Evolutionary conservation across 306 rosid species (phyloP), one percentile per base, ranked within the genome.

Genomic region (Quercus ilex): DNA sequence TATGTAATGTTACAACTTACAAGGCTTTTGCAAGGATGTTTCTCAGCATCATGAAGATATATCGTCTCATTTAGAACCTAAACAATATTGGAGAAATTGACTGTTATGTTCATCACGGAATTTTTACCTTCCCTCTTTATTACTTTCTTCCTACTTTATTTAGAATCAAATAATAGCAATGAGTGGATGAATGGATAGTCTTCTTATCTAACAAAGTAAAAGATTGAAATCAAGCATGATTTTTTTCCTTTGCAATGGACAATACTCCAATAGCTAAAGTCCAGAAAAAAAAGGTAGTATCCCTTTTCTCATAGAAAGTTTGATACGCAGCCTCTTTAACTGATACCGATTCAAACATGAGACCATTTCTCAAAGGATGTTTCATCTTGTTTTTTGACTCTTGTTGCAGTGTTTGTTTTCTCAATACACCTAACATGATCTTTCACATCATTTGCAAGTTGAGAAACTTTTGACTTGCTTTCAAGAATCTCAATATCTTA

Each of bases 41-140:
- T 41, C 3, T 20, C 23, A 41, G 25, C 26, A 10, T 5, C 31
- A 4, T 11, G 25, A 4, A n/a, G 56, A n/a, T 15, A n/a, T n/a
- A 33, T 68, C 4, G 26, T 68, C 3, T 35, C 26, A 33, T 33
- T n/a, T 67, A 67, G 72, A 19, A 20, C 6, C 3, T 9, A 67
- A 67, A 19, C 52, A 70, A 70, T 71, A 79, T 79, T 73, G 53
- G 71, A 85, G 74, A 81, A 83, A 81, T 74, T 78, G 31, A 1
- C 7, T 55, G 80, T 74, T 80, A 65, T 70, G n/a, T 77, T 81
- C 93, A 58, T 57, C 70, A 52, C 19, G 20, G 63, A 78, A 58
- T 60, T 82, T 77, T 77, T 18, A 55, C 30, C 69, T 7, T 30
- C 76, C 33, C 7, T 1, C 58, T 77, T 77, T 8, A 7, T 35